phyloP scores from a whole-genome alignment of 2,329 filamentous ascomycete species.

The Xylaria digitata region DNA sequence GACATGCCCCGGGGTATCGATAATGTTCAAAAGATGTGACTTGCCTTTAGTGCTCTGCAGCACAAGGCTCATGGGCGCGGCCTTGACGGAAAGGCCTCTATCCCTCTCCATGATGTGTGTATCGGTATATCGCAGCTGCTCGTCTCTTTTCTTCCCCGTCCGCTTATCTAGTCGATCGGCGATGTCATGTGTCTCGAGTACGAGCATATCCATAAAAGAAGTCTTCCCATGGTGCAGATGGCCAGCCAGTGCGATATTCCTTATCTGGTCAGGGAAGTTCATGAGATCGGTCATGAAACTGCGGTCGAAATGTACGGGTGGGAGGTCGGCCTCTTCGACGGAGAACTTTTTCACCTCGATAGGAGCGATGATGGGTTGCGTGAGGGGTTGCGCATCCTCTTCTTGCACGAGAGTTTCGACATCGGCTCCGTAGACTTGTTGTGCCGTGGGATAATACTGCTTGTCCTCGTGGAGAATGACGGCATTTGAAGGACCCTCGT shows the following conservation, averaged over 20 bases:
- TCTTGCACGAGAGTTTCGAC: conserved; percentile 97
- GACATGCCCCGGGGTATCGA: conserved; percentile 97
- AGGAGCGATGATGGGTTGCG: conserved; percentile 92
- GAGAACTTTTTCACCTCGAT: conserved; percentile 96
- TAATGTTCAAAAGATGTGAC: conserved; percentile 92
- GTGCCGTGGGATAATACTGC: conserved; percentile 98
- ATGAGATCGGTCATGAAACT: conserved; percentile 95
- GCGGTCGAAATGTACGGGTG: conserved; percentile 86
- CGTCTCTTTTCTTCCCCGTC: conserved; percentile 83
- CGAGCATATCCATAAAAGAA: conserved; percentile 97
- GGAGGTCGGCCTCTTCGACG: conserved; percentile 90
- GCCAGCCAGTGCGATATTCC: conserved; percentile 91
- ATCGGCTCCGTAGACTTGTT: conserved; percentile 92
- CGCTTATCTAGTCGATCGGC: conserved; percentile 81
- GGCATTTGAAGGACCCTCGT: conserved; percentile 91
- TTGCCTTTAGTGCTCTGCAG: conserved; percentile 90
- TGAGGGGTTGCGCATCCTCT: conserved; percentile 93
- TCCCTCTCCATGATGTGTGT: conserved; percentile 89
- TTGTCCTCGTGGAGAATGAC: conserved; percentile 99
- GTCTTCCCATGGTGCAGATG: conserved; percentile 98
- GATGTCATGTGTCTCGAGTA: conserved; percentile 93
- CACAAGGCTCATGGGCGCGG: conserved; percentile 93
- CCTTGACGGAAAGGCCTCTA: conserved; percentile 89
- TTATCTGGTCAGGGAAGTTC: conserved; percentile 93
- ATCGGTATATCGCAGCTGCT: conserved; percentile 95